Evolutionary conservation across 148 eudicot genomes (phyloP).

Genomic region (Vaccinium myrtillus): DNA sequence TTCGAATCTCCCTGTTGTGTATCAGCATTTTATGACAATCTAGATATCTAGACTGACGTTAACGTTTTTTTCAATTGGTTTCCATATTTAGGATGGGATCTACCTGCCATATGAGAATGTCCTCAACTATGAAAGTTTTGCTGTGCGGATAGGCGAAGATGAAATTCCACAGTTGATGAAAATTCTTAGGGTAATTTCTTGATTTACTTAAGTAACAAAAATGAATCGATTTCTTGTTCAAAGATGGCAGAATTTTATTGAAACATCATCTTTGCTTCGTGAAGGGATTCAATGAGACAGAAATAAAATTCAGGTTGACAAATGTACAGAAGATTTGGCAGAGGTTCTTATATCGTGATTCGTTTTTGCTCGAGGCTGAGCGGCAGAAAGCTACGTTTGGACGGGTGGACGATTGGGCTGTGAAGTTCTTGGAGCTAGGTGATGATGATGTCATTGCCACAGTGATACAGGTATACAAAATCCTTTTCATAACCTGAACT

Average conservation of each 20-base stretch:
- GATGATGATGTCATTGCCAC: conserved; percentile 86
- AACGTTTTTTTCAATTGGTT: conserved; percentile 6
- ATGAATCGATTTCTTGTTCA: background rate
- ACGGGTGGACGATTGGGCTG: conserved; percentile 69
- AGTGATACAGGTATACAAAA: conserved; percentile 65
- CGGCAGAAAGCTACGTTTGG: conserved; percentile 62
- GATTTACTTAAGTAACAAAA: background rate
- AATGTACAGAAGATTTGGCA: conserved; percentile 91
- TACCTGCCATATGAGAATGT: conserved; percentile 91
- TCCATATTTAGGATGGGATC: conserved; percentile 72
- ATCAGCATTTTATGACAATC: background rate
- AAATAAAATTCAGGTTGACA: conserved; percentile 69
- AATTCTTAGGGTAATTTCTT: conserved; percentile 58
- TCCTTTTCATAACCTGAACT: background rate
- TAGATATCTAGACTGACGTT: background rate
- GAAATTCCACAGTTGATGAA: conserved; percentile 77
- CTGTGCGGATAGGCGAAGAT: conserved; percentile 83
- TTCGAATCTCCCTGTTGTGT: background rate
- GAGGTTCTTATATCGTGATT: conserved; percentile 79
- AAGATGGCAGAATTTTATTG: background rate
- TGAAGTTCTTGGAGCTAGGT: conserved; percentile 43
- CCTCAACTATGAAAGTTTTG: conserved; percentile 90
- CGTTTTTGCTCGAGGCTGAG: conserved; percentile 80
- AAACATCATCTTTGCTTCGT: conserved; percentile 9
- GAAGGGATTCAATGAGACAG: conserved; percentile 83